Evolutionary conservation across 2,329 filamentous ascomycete species (phyloP), one percentile per base, ranked within the genome.

Genomic region (Neofusicoccum sp.): DNA sequence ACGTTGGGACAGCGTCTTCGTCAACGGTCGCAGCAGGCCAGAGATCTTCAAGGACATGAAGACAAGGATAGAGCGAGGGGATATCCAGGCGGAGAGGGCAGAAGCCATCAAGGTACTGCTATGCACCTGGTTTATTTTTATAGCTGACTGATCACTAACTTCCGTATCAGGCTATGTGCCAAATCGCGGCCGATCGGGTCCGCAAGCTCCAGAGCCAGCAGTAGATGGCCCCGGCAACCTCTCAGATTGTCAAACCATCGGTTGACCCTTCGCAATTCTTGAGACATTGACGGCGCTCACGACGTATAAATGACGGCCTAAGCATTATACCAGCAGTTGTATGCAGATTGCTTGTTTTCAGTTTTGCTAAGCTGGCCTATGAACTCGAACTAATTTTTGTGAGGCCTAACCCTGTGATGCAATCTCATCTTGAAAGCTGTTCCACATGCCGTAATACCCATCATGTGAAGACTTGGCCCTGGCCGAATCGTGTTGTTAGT

Each of bases 1-100:
- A n/a, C 14, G 20, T 45, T 26, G n/a, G 31, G 9, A 45, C 64
- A 86, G 84, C 44, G 90, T 93, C 16, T 97, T 96, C 73, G 93
- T 97, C 60, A 93, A 96, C 72, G 91, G 91, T 0, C 83, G 93
- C 48, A 82, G 84, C 41, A 81, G 91, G 61, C 81, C 84, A 1
- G 84, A 85, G 63, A 88, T 97, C 60, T 91, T 96, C 88, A 80
- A 85, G 64, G 87, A 96, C 68, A 96, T 96, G 90, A 83, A 83
- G 64, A 73, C 76, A 57, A 82, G 93, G 57, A 96, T 96, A 69
- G 83, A 81, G 14, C 79, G 87, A 57, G 86, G 82, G 1, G 84
- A 93, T 71, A 79, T 87, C 56, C 75, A 80, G 26, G 79, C 79
- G 14, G 93, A 97, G 76, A 84, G 91, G 63, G 73, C 79, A 60